phyloP scores from a whole-genome alignment of 129 eudicot genomes.

The Flaveria bidentis region DNA sequence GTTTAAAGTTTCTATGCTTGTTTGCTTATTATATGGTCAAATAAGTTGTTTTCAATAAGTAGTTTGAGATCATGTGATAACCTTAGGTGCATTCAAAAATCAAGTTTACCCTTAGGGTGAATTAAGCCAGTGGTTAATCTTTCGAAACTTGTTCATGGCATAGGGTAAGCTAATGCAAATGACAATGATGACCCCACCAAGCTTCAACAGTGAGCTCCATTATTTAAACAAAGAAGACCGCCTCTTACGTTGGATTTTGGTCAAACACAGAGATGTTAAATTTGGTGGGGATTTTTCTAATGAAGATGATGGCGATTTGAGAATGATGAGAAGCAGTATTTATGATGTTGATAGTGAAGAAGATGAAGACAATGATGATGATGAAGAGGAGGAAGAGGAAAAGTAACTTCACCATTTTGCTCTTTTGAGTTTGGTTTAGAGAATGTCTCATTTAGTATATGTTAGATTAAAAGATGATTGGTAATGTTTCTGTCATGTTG shows the following conservation, averaged over 20 bases:
- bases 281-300: slow-evolving; percentile 35
- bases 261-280: slow-evolving; percentile 72
- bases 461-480: slow-evolving; percentile 4
- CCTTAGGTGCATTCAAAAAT: neutral
- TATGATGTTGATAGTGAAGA: slow-evolving; percentile 37
- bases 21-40: neutral
- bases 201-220: slow-evolving; percentile 74
- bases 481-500: neutral
- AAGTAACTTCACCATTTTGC: slow-evolving; percentile 15
- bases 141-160: slow-evolving; percentile 1
- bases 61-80: neutral
- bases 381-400: slow-evolving; percentile 46
- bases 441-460: neutral
- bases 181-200: slow-evolving; percentile 99
- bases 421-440: slow-evolving; percentile 7
- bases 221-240: slow-evolving; percentile 92
- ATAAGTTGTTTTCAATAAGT: neutral
- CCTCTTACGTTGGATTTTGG: slow-evolving; percentile 85
- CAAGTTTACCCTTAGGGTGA: neutral
- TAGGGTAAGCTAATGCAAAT: slow-evolving; percentile 89
- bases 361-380: slow-evolving; percentile 41
- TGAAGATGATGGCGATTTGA: slow-evolving; percentile 47
- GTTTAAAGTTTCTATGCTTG: neutral
- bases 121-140: neutral
- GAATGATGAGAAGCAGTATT: slow-evolving; percentile 44